Base-by-base conservation (phyloP, 2,329 filamentous ascomycete genomes). In the Fusarium sororula region DNA sequence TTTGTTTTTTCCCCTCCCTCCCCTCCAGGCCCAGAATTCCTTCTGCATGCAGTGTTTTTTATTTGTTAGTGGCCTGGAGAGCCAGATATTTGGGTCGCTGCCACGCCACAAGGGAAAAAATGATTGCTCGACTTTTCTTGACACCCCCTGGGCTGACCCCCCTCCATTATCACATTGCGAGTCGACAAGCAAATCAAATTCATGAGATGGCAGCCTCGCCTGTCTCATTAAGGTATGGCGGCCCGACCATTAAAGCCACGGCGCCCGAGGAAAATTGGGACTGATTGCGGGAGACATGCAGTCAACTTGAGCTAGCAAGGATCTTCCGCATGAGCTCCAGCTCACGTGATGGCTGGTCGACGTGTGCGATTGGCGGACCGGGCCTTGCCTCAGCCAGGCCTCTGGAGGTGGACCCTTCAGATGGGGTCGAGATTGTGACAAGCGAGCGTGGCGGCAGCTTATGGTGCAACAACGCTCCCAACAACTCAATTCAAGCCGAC, bases 361-460 rank as follows among this genome's bases (percentile, higher is more conserved):
- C 80, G 82, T 79, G 80, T 79, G 80, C 80, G 80, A 82, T 82
- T 81, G 79, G 81, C 81, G 81, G 82, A 81, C 76, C 81, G 82
- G 76, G 75, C 81, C 79, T 79, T 81, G 74, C 74, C 72, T 78
- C 72, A 66, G 66, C 70, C 50, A 71, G 51, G 60, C 78, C 77
- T 80, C 77, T 79, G 70, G 76, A 72, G 44, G 69, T 60, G 57
- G 63, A 30, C 53, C 66, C 39, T 58, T 39, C 15, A 15, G 38
- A 59, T 64, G 63, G 44, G 65, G 71, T 72, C 61, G 38, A 69
- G 67, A 64, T 58, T 76, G 63, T 74, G 70, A 74, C 66, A 76
- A 69, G 62, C 66, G 58, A 67, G 66, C 57, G 59, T 70, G 59
- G 62, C 57, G 63, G 64, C 59, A 65, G 66, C 53, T 75, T 39